Percentiles rank a stretch among this genome's conserved stretches.
Evolutionary conservation across 78 protist genomes (phyloP).

Genomic region (Isochrysis galbana): DNA sequence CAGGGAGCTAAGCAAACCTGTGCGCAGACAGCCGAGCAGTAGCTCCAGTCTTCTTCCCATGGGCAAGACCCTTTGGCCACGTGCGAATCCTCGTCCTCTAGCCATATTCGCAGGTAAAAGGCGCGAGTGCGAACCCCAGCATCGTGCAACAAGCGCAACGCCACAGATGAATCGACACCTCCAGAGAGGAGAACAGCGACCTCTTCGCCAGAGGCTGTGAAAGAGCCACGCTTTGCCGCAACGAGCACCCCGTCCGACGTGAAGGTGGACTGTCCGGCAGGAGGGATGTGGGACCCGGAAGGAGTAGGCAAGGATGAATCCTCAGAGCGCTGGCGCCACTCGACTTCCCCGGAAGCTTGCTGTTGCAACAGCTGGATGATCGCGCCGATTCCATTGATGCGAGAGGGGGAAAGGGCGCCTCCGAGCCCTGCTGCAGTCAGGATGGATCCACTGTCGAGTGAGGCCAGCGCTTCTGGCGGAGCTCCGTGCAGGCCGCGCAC

Average conservation of each 20-base stretch:
- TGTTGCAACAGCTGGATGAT: background rate
- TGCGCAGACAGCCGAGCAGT: background rate
- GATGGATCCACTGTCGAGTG: background rate
- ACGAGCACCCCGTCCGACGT: background rate
- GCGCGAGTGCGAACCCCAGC: background rate
- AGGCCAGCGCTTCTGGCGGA: background rate
- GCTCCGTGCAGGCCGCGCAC: conserved; percentile 7
- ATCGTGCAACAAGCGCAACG: background rate
- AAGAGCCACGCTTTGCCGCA: background rate
- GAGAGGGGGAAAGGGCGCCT: background rate
- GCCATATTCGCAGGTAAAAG: conserved; percentile 40
- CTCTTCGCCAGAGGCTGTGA: background rate
- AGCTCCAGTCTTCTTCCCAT: conserved; percentile 51
- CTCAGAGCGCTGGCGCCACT: background rate
- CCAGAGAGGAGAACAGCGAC: conserved; percentile 39
- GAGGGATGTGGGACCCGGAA: background rate
- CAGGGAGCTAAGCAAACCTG: too few relatives aligned
- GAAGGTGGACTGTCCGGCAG: background rate
- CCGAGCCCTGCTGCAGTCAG: background rate
- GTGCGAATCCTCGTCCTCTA: conserved; percentile 43
- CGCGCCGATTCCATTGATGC: conserved; percentile 4
- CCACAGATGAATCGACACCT: conserved; percentile 44
- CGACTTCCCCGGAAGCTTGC: too few relatives aligned
- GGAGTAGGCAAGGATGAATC: background rate
- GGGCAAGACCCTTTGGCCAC: conserved; percentile 12